phyloP scores from a whole-genome alignment of 2,329 filamentous ascomycete genomes.

The Knufia petricola region DNA sequence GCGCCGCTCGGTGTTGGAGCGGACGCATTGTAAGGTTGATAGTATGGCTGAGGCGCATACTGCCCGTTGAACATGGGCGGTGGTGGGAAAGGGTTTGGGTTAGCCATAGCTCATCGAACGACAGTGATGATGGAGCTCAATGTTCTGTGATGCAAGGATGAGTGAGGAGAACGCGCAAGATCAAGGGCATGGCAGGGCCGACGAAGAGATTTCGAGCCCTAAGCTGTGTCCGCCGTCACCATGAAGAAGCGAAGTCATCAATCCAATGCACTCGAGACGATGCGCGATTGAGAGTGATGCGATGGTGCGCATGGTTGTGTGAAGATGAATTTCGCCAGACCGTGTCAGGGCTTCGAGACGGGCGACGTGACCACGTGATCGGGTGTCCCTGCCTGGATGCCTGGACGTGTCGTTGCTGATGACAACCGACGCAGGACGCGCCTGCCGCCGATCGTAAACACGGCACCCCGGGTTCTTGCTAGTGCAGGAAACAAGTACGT shows the following conservation, averaged over 20 bases:
- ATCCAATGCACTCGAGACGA: not conserved
- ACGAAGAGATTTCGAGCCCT: not conserved
- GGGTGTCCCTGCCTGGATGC: not conserved
- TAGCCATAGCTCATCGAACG: not conserved
- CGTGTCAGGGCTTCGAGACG: too few relatives aligned
- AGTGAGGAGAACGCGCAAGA: not conserved
- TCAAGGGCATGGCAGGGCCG: not conserved
- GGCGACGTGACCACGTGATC: not conserved
- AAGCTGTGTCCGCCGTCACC: not conserved
- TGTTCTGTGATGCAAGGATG: not conserved
- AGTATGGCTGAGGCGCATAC: not conserved
- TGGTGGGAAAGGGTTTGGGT: not conserved
- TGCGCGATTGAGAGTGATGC: not conserved
- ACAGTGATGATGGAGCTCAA: not conserved
- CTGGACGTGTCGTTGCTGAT: not conserved
- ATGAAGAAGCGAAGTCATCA: not conserved
- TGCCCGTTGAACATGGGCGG: not conserved
- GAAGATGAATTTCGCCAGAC: not conserved
- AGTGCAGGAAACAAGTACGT: not conserved
- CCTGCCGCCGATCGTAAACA: not conserved
- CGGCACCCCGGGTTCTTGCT: not conserved
- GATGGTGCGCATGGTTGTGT: too few relatives aligned
- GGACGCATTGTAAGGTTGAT: not conserved
- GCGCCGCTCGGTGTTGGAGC: not conserved
- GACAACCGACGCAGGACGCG: too few relatives aligned